Evolutionary conservation across 2,329 filamentous ascomycete species (phyloP), one percentile per base, ranked within the genome.

Genomic region (Volutella citrinella): DNA sequence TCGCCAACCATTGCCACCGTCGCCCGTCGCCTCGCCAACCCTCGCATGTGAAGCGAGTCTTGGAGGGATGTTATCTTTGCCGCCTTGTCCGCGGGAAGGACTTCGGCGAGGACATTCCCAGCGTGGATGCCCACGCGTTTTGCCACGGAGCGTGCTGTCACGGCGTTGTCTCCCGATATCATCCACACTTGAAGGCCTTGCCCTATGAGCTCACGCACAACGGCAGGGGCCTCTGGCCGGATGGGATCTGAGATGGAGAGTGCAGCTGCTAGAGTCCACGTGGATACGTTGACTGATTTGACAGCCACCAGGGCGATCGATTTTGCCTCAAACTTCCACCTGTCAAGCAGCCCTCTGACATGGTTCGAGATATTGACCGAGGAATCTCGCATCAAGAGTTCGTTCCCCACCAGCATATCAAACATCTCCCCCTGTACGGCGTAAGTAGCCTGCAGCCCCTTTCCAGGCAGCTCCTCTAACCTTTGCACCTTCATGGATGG

Each of bases 91-190:
- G 83, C 80, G 0, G 91, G 90, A 10, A 95, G 76, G 5, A 95
- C 88, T 45, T 87, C 87, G 10, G 90, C 88, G 43, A 95, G 85
- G 45, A 96, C 82, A 55, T 94, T 86, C 34, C 70, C 65, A 1
- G 69, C 52, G 0, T 79, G 74, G 45, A 96, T 95, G 15, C 87
- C 87, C 13, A 95, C 71, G 51, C 78, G 78, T 3, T 71, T 65
- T 2, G 85, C 90, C 4, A 96, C 87, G 0, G 88, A 87, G 14
- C 74, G 70, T 3, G 90, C 90, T 1, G 90, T 96, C n/a, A 70
- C 80, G n/a, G 70, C 66, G 54, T 95, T 95, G 66, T 96, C 90
- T 19, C 90, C 90, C 0, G 88, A 94, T 22, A 95, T 80, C 87
- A 96, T 94, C 80, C 84, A 95, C 5, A 95, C 84, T 19, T 81